phyloP scores from a whole-genome alignment of 805 yeast species.

The Saccharomycopsis schoenii region DNA sequence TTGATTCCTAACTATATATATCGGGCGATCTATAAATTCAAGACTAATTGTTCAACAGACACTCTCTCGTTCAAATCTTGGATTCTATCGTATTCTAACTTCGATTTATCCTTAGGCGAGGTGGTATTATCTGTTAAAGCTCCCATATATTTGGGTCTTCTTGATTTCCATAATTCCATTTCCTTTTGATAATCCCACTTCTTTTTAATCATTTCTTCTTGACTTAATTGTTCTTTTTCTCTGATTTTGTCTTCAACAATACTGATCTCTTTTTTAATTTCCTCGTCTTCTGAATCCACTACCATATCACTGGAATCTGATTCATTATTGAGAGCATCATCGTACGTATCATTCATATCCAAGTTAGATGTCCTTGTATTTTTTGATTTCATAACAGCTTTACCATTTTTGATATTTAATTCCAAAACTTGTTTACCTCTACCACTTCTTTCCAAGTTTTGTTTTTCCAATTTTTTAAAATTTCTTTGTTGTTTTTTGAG shows the following conservation, averaged over 20 bases:
- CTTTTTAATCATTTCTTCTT: conserved; percentile 26
- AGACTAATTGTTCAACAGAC: conserved; percentile 7
- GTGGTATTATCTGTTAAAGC: neutral
- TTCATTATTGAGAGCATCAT: conserved; percentile 30
- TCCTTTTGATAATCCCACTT: conserved; percentile 58
- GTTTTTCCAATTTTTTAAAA: conserved; percentile 50
- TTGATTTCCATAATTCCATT: conserved; percentile 40
- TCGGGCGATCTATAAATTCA: neutral
- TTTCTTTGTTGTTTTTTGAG: conserved; percentile 78
- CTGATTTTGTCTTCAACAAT: conserved; percentile 28
- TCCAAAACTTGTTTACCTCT: conserved; percentile 67
- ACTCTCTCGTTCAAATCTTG: neutral
- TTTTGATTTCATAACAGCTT: conserved; percentile 55
- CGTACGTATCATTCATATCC: conserved; percentile 26
- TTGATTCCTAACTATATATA: neutral
- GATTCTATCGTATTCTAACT: neutral
- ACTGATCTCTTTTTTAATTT: conserved; percentile 23
- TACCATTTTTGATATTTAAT: conserved; percentile 72
- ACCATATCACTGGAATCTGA: conserved; percentile 26
- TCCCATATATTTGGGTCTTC: conserved; percentile 8
- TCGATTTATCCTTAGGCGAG: neutral
- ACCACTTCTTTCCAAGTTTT: conserved; percentile 52
- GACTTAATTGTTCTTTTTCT: conserved; percentile 28
- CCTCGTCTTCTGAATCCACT: conserved; percentile 23
- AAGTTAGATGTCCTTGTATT: conserved; percentile 16